A percentile compares a stretch with the other conserved stretches of the same genome.
Evolutionary conservation across 1,284 basidiomycete species (phyloP).

Genomic region (Fomes fomentarius): DNA sequence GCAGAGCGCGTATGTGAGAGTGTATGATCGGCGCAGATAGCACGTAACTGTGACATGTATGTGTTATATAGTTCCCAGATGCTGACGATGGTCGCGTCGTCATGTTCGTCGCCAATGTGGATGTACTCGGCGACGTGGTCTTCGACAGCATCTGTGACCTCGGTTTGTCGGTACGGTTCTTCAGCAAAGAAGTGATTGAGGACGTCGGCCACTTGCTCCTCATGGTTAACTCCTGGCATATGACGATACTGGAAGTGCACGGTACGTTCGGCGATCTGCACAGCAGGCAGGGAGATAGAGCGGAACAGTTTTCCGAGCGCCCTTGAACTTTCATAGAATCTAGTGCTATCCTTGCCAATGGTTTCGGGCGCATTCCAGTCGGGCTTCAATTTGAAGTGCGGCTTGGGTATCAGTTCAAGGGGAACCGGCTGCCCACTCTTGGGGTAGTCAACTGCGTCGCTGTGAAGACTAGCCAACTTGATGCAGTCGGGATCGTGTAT

Average conservation of each 20-base stretch:
- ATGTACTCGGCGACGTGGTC: slow-evolving; percentile 34
- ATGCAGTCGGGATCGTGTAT: slow-evolving; percentile 66
- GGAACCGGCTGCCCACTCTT: slow-evolving; percentile 63
- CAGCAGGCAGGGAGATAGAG: slow-evolving; percentile 53
- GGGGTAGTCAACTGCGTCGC: slow-evolving; percentile 72
- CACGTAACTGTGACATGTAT: slow-evolving; percentile 51
- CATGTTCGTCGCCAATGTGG: slow-evolving; percentile 15
- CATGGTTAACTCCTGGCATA: slow-evolving; percentile 16
- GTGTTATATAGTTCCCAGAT: slow-evolving; percentile 45
- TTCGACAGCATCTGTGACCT: slow-evolving; percentile 25
- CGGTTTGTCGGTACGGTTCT: slow-evolving; percentile 19
- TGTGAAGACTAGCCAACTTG: slow-evolving; percentile 64
- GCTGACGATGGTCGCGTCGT: slow-evolving; percentile 27
- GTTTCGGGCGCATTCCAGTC: slow-evolving; percentile 73
- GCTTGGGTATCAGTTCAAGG: slow-evolving; percentile 50
- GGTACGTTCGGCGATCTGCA: slow-evolving; percentile 27
- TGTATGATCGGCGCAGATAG: slow-evolving; percentile 54
- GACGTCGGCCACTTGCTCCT: slow-evolving; percentile 28
- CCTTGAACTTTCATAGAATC: slow-evolving; percentile 53
- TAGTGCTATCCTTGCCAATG: slow-evolving; percentile 35
- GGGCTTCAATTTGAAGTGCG: slow-evolving; percentile 43
- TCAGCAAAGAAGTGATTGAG: slow-evolving; percentile 30
- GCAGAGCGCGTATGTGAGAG: slow-evolving; percentile 46
- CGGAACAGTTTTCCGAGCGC: slow-evolving; percentile 64
- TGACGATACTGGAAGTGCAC: slow-evolving; percentile 26